These are phyloP conservation scores for Neurospora sp. DNA, from an alignment of 2,329 filamentous ascomycete genomes.

Conservation along the genomic window DNA sequence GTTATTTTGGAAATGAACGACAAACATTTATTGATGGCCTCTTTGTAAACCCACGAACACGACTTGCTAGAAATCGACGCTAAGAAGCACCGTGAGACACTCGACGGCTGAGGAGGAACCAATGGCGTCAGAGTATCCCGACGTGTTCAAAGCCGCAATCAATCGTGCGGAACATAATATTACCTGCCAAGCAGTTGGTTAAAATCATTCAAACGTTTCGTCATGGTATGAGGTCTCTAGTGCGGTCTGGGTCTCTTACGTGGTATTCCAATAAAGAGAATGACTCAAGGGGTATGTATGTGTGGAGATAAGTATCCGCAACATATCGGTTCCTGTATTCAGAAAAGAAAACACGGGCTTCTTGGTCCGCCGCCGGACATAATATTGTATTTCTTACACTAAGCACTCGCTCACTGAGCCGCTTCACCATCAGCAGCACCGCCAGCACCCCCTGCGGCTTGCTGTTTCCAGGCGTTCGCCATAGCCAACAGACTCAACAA, in stretches of 20 bases:
- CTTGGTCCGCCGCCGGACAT: background rate
- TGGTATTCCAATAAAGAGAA: background rate
- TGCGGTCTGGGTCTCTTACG: background rate
- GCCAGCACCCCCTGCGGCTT: constrained; percentile 10
- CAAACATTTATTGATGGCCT: background rate
- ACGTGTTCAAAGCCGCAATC: background rate
- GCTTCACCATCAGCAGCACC: background rate
- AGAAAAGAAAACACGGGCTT: background rate
- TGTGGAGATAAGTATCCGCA: background rate
- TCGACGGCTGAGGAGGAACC: background rate
- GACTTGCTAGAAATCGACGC: background rate
- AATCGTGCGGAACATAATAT: background rate
- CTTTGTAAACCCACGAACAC: background rate
- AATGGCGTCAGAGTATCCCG: background rate
- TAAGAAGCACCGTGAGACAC: background rate
- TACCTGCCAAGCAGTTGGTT: background rate
- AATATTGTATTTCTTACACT: background rate
- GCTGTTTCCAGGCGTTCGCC: constrained; percentile 82
- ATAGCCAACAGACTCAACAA: constrained; percentile 75
- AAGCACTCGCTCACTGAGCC: background rate
- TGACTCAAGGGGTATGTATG: background rate
- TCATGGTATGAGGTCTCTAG: background rate
- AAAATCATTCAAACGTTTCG: background rate
- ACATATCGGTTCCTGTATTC: background rate
- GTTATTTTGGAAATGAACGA: background rate